Conservation (phyloP, 2,329 filamentous ascomycete species). For the Reticulascus tulasneorum region DNA sequence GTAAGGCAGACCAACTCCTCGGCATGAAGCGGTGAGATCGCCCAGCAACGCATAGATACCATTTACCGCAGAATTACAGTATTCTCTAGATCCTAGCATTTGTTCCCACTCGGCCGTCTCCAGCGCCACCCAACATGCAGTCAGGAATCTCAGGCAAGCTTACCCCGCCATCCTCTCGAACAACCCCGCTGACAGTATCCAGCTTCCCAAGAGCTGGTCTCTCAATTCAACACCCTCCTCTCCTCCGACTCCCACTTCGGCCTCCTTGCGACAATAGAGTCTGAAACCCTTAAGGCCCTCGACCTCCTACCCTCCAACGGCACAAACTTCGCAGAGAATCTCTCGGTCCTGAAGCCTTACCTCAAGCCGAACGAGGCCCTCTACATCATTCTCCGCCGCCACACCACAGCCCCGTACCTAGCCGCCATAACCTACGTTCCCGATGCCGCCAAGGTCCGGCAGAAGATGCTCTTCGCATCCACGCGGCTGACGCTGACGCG, state of each 20-base stretch:
- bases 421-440: constrained; percentile 75
- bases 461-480: constrained; percentile 82
- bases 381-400: constrained; percentile 71
- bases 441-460: constrained; percentile 71
- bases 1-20: too few species aligned
- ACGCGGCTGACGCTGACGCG: constrained; percentile 72
- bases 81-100: too few species aligned
- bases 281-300: constrained; percentile 63
- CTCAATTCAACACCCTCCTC: constrained; percentile 68
- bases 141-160: constrained; percentile 69
- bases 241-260: constrained; percentile 59
- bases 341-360: constrained; percentile 57
- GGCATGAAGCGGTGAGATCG: too few species aligned
- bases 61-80: too few species aligned
- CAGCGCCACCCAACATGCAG: constrained; percentile 67
- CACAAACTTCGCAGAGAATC: constrained; percentile 59
- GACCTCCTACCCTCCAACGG: constrained; percentile 46
- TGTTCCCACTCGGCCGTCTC: too few species aligned
- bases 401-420: constrained; percentile 54
- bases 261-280: constrained; percentile 66
- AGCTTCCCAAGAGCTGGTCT: constrained; percentile 75
- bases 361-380: constrained; percentile 64
- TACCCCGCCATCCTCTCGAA: neutral
- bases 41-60: too few species aligned
- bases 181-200: constrained; percentile 7